Percentiles rank a stretch among this genome's conserved stretches.
Evolutionary conservation across 1,139 yeast species (phyloP).

Genomic region (Geotrichum fermentans): DNA sequence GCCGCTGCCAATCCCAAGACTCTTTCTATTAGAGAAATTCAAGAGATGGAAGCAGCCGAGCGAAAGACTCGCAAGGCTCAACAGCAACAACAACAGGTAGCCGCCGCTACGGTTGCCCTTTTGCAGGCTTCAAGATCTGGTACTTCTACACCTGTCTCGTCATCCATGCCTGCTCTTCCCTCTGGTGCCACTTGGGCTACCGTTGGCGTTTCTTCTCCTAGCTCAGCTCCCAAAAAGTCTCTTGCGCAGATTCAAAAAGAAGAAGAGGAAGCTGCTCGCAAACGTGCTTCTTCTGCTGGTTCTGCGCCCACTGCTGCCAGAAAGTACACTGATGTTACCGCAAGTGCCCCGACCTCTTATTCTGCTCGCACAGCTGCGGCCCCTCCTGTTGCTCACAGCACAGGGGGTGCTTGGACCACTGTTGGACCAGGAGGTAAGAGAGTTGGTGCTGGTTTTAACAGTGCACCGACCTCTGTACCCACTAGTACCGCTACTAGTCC

Average conservation of each 20-base stretch:
- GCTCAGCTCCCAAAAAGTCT: slow-evolving; percentile 39
- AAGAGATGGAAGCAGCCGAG: slow-evolving; percentile 58
- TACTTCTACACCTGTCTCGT: slow-evolving; percentile 22
- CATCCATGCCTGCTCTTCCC: slow-evolving; percentile 40
- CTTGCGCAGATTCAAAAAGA: slow-evolving; percentile 49
- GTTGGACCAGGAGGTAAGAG: slow-evolving; percentile 36
- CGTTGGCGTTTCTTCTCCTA: slow-evolving; percentile 23
- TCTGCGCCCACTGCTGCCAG: slow-evolving; percentile 9
- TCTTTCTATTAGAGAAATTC: slow-evolving; percentile 66
- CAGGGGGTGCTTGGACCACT: slow-evolving; percentile 39
- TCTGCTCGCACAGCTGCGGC: slow-evolving; percentile 25
- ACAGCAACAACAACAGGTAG: slow-evolving; percentile 36
- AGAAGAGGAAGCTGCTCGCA: slow-evolving; percentile 40
- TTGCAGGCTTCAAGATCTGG: slow-evolving; percentile 22
- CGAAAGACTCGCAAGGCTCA: slow-evolving; percentile 26
- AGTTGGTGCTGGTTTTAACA: slow-evolving; percentile 26
- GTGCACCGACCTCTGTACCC: slow-evolving; percentile 27
- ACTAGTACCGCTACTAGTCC: slow-evolving; percentile 24
- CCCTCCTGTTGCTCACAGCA: slow-evolving; percentile 25
- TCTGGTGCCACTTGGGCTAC: slow-evolving; percentile 56
- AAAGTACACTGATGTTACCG: slow-evolving; percentile 21
- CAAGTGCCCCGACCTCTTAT: slow-evolving; percentile 20
- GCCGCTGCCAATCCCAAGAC: slow-evolving; percentile 38
- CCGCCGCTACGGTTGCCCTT: slow-evolving; percentile 30
- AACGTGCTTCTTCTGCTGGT: slow-evolving; percentile 27